These are phyloP conservation scores for Hirschioporus abietinus DNA, from an alignment of 768 basidiomycete genomes.

Conservation along the genomic window DNA sequence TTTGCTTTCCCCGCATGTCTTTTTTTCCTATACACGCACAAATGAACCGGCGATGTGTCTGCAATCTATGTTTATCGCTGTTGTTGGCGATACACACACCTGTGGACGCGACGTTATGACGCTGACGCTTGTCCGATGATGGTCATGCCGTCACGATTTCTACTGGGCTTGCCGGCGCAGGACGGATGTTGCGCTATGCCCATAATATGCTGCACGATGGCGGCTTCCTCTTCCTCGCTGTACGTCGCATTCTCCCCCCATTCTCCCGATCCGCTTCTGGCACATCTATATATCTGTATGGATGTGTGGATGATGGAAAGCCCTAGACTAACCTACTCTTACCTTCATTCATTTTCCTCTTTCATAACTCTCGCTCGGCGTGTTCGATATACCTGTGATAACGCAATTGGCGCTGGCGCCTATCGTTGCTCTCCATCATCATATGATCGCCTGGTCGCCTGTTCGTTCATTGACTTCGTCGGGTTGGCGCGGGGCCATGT, in stretches of 20 bases:
- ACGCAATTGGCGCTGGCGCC: background rate
- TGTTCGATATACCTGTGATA: background rate
- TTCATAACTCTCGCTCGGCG: background rate
- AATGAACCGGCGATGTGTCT: background rate
- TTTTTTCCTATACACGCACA: background rate
- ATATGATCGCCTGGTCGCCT: background rate
- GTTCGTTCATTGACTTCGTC: background rate
- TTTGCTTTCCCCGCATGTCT: background rate
- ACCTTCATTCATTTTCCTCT: background rate
- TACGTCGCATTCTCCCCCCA: slow-evolving; percentile 30
- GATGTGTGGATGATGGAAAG: background rate
- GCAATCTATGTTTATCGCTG: background rate
- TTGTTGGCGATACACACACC: background rate
- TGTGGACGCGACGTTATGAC: background rate
- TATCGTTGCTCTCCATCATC: background rate
- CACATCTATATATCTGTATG: background rate
- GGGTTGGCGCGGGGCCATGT: slow-evolving; percentile 15
- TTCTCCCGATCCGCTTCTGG: slow-evolving; percentile 5
- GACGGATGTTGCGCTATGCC: slow-evolving; percentile 64
- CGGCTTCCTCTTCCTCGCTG: slow-evolving; percentile 68
- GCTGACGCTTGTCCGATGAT: slow-evolving; percentile 1
- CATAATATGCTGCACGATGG: slow-evolving; percentile 46
- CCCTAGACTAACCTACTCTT: background rate
- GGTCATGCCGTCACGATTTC: background rate
- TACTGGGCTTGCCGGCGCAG: slow-evolving; percentile 28